Base-by-base conservation (phyloP, 345 rosid species). In the Acer saccharum region DNA sequence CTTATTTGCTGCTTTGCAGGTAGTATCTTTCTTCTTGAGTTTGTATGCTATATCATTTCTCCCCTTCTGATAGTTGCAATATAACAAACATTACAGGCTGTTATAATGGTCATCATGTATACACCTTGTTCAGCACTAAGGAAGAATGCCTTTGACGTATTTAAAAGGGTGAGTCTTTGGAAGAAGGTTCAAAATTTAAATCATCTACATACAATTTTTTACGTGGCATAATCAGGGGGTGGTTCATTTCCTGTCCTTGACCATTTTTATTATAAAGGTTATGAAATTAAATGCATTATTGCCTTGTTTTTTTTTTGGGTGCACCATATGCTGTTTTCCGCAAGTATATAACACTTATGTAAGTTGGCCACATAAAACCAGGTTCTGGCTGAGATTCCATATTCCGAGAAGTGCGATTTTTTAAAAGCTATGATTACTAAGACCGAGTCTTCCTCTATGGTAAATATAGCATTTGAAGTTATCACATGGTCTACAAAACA, bases 311-410 rank as follows among this genome's bases (percentile, higher is more conserved):
- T 32, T 35, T 29, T 77, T 18, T 27, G 7, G 3, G 41, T 68
- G 41, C 8, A n/a, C 27, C 44, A 50, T 65, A 52, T 76, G 18
- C 46, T 5, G 61, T 74, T 74, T 64, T 48, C 62, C 13, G 2
- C 3, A 25, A 9, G 23, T 65, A 17, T 39, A 13, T 65, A 48
- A 39, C 9, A 3, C 39, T 70, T 39, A 57, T 39, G 20, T 65
- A 41, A 52, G 25, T 62, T 66, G 55, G 69, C 76, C 43, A 21
- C 79, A 29, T 46, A 48, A 78, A 81, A 84, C 76, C 87, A 94
- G 99, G 88, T 92, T 78, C 76, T 92, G 60, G 91, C 90, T 83
- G 95, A 94, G 83, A 81, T 86, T 83, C 98, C 99, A 77, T 69
- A 73, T 79, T 64, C 91, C 76, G 83, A 85, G 82, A 90, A 90